phyloP scores from a whole-genome alignment of 805 yeast genomes.

The Candida nemodendra region DNA sequence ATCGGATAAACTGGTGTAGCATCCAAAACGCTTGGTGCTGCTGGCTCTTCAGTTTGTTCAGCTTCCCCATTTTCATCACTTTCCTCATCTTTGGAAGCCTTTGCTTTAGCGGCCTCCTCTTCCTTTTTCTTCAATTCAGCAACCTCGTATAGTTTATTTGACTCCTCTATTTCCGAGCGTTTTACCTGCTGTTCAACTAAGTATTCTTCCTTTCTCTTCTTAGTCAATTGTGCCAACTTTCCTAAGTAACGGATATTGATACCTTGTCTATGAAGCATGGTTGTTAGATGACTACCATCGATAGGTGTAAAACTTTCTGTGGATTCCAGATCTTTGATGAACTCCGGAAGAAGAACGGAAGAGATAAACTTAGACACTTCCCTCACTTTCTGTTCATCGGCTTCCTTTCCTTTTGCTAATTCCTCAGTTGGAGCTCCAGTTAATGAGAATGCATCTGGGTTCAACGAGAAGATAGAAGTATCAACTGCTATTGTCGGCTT shows the following conservation, averaged over 20 bases:
- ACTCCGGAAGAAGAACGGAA: constrained; percentile 58
- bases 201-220: constrained; percentile 23
- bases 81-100: constrained; percentile 29
- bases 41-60: constrained; percentile 32
- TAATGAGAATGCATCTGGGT: constrained; percentile 73
- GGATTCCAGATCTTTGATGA: constrained; percentile 52
- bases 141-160: constrained; percentile 15
- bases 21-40: constrained; percentile 36
- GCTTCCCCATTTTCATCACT: constrained; percentile 32
- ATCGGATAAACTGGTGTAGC: constrained; percentile 43
- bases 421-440: constrained; percentile 39
- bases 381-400: constrained; percentile 65
- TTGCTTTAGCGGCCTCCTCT: constrained; percentile 33
- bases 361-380: constrained; percentile 66
- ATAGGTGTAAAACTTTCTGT: constrained; percentile 60
- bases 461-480: constrained; percentile 55
- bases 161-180: constrained; percentile 33
- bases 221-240: constrained; percentile 39
- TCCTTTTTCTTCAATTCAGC: constrained; percentile 24
- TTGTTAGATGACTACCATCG: constrained; percentile 76
- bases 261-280: constrained; percentile 73
- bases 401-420: constrained; percentile 34
- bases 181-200: constrained; percentile 18
- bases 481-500: constrained; percentile 54
- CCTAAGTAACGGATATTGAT: constrained; percentile 90